Evolutionary conservation across 2,329 filamentous ascomycete species (phyloP).

Genomic region (Paecilomyces variotii): DNA sequence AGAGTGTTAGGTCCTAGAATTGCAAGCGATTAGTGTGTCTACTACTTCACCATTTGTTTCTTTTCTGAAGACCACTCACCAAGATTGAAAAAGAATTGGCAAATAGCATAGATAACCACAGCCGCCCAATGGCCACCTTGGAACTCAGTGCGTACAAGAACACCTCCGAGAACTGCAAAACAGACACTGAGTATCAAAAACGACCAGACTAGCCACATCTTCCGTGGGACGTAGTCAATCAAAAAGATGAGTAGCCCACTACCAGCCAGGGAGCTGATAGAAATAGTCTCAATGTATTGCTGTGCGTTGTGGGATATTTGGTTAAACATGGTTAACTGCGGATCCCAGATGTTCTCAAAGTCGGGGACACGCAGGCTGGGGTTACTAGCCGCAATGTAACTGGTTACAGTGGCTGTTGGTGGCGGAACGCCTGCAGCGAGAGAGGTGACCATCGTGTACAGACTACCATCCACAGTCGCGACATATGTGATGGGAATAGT

Average conservation of each 20-base stretch:
- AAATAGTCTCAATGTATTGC: slow-evolving; percentile 17
- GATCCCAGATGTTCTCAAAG: slow-evolving; percentile 4
- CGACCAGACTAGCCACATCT: slow-evolving; percentile 2
- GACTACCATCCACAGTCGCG: slow-evolving; percentile 22
- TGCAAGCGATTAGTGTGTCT: background rate
- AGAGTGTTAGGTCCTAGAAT: slow-evolving; percentile 16
- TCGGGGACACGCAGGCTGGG: background rate
- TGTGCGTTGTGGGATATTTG: slow-evolving; percentile 2
- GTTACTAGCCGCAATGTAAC: background rate
- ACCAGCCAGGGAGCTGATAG: slow-evolving; percentile 19
- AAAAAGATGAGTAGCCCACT: slow-evolving; percentile 7
- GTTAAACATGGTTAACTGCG: slow-evolving; percentile 2
- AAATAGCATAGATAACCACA: slow-evolving; percentile 31
- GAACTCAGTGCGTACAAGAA: background rate
- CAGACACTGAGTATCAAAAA: slow-evolving; percentile 1
- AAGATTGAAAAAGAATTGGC: slow-evolving; percentile 36
- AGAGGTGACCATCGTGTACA: slow-evolving; percentile 21
- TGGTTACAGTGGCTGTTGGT: slow-evolving; percentile 3
- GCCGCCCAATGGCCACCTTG: slow-evolving; percentile 13
- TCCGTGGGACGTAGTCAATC: slow-evolving; percentile 4
- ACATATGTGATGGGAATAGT: slow-evolving; percentile 20
- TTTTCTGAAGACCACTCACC: slow-evolving; percentile 7
- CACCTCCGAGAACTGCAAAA: slow-evolving; percentile 3
- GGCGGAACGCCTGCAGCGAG: slow-evolving; percentile 17
- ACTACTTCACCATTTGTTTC: background rate